phyloP scores from a whole-genome alignment of 805 yeast species.

The Wickerhamomyces alni region DNA sequence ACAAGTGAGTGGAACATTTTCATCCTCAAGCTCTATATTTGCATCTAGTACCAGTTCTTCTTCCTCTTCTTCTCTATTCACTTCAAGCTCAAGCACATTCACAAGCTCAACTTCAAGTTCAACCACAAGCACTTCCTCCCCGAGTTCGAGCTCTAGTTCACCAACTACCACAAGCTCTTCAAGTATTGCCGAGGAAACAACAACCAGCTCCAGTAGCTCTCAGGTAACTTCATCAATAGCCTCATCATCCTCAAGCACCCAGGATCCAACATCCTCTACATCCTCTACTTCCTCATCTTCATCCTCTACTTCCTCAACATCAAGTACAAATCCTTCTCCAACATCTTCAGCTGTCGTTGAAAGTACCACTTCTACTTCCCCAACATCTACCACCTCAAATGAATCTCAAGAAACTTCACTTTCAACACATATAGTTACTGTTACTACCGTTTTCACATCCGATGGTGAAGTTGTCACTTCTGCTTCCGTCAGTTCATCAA shows the following conservation, averaged over 20 bases:
- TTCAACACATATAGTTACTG: slow-evolving; percentile 17
- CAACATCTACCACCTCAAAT: neutral
- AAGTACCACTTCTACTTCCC: neutral
- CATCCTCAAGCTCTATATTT: too few species aligned
- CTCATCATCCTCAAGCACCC: slow-evolving; percentile 3
- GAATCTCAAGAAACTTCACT: neutral
- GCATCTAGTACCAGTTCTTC: too few species aligned
- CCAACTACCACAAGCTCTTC: neutral
- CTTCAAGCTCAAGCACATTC: neutral
- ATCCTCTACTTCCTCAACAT: slow-evolving; percentile 1
- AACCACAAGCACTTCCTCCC: too few species aligned
- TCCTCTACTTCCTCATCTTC: slow-evolving; percentile 3
- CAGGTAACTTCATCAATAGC: neutral
- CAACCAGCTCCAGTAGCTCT: neutral
- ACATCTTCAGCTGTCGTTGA: neutral
- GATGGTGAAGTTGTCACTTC: slow-evolving; percentile 25
- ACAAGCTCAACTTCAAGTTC: neutral
- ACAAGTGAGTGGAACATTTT: too few species aligned
- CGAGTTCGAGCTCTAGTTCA: neutral
- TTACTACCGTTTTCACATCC: slow-evolving; percentile 27
- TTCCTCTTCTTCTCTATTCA: too few species aligned
- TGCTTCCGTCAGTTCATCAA: slow-evolving; percentile 22
- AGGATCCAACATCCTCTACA: neutral
- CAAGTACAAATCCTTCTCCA: neutral
- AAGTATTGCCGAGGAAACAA: too few species aligned